Base-by-base conservation (phyloP, 2,329 filamentous ascomycete genomes). In the Trichoderma pleuroti region DNA sequence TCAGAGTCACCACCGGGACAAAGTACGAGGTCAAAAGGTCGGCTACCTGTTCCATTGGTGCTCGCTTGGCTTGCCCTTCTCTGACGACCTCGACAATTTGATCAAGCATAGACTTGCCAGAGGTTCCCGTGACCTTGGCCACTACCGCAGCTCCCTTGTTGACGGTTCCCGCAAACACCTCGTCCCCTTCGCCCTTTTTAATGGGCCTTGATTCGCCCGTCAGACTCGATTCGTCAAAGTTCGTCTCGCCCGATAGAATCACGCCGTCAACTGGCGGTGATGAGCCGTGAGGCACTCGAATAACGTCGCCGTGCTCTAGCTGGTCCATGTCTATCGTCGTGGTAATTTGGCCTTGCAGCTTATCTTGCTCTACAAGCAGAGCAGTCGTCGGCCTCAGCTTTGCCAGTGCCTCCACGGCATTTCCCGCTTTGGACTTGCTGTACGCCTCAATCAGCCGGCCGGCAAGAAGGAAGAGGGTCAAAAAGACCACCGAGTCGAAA, bases 401-500 rank as follows among this genome's bases (percentile, higher is more conserved):
- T 2, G 91, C 91, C 5, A 98, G 84, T 72, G 92, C 90, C 39
- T 92, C 89, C 2, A 98, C 91, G 0, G 94, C 94, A 78, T 97
- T 92, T 1, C 94, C 94, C 0, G 94, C 93, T 76, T 92, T 95
- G 0, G 93, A 91, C 81, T 97, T 97, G 85, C 92, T 97, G 82
- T 96, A 97, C 1, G 93, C 91, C 82, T 98, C 95, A 14, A 94
- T 88, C 61, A 92, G 86, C n/a, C 91, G 85, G 1, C 91, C 90
- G 36, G 86, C 80, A 1, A 98, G 88, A 26, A 98, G 86, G 78
- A 98, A 98, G 73, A 98, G 86, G 0, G 94, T 97, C 70, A 98
- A 80, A 73, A 98, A 97, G 3, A 97, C 92, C 1, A 98, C 94
- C 0, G 94, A 93, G 79, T 98, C 95, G 78, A 97, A 98, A 80